phyloP scores from a whole-genome alignment of 352 stramenopile genomes.

The Phytophthora tentaculata region DNA sequence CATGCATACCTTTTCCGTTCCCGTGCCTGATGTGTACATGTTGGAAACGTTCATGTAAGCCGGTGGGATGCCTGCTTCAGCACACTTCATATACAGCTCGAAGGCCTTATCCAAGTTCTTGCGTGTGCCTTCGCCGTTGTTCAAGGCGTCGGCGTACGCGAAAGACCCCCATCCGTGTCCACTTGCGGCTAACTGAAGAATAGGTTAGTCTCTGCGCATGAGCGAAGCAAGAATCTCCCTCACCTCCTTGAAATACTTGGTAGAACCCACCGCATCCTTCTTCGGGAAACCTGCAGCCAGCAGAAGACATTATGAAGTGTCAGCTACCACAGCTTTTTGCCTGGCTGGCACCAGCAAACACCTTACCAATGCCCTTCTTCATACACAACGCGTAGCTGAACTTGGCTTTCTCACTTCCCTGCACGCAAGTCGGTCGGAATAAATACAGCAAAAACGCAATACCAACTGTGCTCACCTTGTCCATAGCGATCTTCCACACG shows the following conservation, averaged over 20 bases:
- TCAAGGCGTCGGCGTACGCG: slow-evolving; percentile 81
- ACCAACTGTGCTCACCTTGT: slow-evolving; percentile 47
- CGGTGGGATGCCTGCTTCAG: slow-evolving; percentile 65
- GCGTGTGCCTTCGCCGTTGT: slow-evolving; percentile 73
- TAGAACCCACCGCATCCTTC: slow-evolving; percentile 56
- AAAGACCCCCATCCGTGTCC: slow-evolving; percentile 83
- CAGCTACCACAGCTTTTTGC: not conserved
- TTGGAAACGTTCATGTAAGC: slow-evolving; percentile 86
- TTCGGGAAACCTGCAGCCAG: slow-evolving; percentile 53
- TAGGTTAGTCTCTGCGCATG: no score
- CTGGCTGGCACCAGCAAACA: not conserved
- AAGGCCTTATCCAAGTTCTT: slow-evolving; percentile 84
- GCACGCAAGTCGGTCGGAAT: not conserved
- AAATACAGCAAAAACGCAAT: not conserved
- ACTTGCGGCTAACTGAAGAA: slow-evolving; percentile 50
- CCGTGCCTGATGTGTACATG: slow-evolving; percentile 78
- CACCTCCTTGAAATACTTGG: slow-evolving; percentile 82
- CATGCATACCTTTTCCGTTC: slow-evolving; percentile 64
- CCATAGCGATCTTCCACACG: slow-evolving; percentile 84
- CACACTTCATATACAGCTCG: slow-evolving; percentile 74
- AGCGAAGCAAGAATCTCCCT: no score
- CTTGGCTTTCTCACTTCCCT: slow-evolving; percentile 84
- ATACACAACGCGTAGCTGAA: slow-evolving; percentile 87
- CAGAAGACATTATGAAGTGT: not conserved
- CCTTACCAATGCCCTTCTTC: slow-evolving; percentile 76